Base-by-base conservation (phyloP, 2,329 filamentous ascomycete genomes). In the Talaromyces amestolkiae region DNA sequence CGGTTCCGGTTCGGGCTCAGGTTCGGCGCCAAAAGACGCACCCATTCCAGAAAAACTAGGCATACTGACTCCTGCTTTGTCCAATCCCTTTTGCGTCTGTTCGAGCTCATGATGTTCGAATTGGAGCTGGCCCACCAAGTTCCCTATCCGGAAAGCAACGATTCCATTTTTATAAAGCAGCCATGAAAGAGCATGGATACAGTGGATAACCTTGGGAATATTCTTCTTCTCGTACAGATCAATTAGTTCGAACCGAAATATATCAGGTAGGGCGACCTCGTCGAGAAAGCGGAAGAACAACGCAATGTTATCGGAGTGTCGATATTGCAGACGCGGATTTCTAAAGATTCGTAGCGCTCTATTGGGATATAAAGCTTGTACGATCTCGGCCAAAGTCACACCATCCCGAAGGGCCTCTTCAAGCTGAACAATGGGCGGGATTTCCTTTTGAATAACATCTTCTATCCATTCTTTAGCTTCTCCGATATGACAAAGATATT, bases 391-490 rank as follows among this genome's bases (percentile, higher is more conserved):
- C 31, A 99, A 83, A 0, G 93, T 98, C 6, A 99, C 92, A 58
- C 95, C 96, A 75, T 99, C 90, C 69, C 95, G 87, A 49, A 99
- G 81, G 15, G 92, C 92, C 78, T 99, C 93, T 75, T 99, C 95
- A 1, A 99, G 81, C 75, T 97, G 89, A 24, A 99, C 91, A 71
- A 98, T 97, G 0, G 94, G 91, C 3, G 95, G 93, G 43, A 99
- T 92, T 61, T 90, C 84, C 69, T 90, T 88, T 68, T 94, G 87
- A 64, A 95, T 92, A 66, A 97, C 87, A 75, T 96, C 88, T 74
- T 99, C 95, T 70, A 99, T 97, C 95, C 95, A 99, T 78, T 98
- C 94, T 76, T 98, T 98, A 24, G 95, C 95, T 81, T 99, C 95
- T 76, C 95, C 95, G 70, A 99, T 98, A 75, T 99, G 95, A 76